phyloP scores from a whole-genome alignment of 306 rosid species.

The Acacia acuminata region DNA sequence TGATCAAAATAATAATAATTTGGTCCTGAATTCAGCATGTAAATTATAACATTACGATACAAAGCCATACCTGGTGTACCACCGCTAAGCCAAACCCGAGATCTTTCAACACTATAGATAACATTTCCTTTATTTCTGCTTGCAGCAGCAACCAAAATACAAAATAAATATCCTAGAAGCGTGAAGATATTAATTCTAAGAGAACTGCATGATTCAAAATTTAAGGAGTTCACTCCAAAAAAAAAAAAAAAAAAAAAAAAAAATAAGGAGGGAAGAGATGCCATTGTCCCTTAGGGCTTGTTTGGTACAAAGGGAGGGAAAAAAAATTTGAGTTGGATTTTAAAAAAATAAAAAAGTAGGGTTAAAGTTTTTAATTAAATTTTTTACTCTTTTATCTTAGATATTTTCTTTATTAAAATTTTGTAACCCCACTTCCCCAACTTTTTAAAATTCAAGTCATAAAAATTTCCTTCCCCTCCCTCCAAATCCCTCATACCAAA shows the following conservation, averaged over 20 bases:
- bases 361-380: too few species aligned
- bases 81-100: conserved; percentile 87
- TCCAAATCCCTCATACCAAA: too few species aligned
- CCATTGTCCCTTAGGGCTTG: not conserved
- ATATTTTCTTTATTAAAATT: too few species aligned
- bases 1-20: not conserved
- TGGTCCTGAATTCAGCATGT: conserved; percentile 13
- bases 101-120: conserved; percentile 71
- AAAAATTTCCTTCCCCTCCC: too few species aligned
- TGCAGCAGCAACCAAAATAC: conserved; percentile 32
- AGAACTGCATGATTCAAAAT: conserved; percentile 20
- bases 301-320: too few species aligned
- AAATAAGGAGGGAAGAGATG: not conserved
- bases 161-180: conserved; percentile 30
- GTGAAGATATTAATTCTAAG: conserved; percentile 15
- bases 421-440: too few species aligned
- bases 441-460: too few species aligned
- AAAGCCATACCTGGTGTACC: conserved; percentile 83
- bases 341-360: too few species aligned
- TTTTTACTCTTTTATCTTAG: too few species aligned
- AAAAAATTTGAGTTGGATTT: too few species aligned
- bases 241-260: too few species aligned
- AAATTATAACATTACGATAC: conserved; percentile 12
- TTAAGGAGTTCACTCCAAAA: too few species aligned
- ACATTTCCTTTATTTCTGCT: conserved; percentile 85